Base-by-base conservation (phyloP, 2,329 filamentous ascomycete genomes). In the Ascochyta fabae region DNA sequence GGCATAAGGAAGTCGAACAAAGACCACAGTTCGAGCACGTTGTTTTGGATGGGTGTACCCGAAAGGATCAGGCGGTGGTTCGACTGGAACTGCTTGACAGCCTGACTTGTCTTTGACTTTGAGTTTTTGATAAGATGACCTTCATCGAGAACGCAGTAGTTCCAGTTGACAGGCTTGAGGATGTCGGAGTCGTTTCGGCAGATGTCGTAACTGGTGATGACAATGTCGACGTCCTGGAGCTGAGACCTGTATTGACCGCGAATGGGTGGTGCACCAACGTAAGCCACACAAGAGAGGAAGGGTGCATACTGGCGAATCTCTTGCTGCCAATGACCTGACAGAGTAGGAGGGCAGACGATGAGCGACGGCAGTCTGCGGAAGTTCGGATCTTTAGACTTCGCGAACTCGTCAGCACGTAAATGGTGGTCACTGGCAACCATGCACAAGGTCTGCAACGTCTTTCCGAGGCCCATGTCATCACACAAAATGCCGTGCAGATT, bases 1-100 rank as follows among this genome's bases (percentile, higher is more conserved):
- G 96, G 95, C 95, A 99, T 99, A 58, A 99, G 82, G 79, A 99
- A 99, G 77, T 99, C 95, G 72, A 99, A 99, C 4, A 99, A 83
- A 0, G 94, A 98, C 94, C 94, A 99, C 4, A 99, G 82, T 73
- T 99, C 94, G 44, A 99, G 79, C 2, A 99, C 94, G 64, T 98
- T 98, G 76, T 98, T 98, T 75, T 98, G 94, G 62, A 98, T 98
- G 0, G 95, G 95, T 1, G 95, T 99, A 36, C 95, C 95, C 0
- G 95, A 99, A 4, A 99, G 84, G 64, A 99, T 99, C 44, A 99
- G 84, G 19, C 95, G 90, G 72, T 99, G 96, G 67, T 99, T 98
- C 73, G 92, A 96, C 6, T 86, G 79, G 31, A 99, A 83, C 55
- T 86, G 86, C 81, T 99, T 99, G 63, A 98, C 94, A 0, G 95